Percentiles rank a stretch among this genome's conserved stretches.
phyloP scores from a whole-genome alignment of 768 basidiomycete species.

The Amanita phalloides region DNA sequence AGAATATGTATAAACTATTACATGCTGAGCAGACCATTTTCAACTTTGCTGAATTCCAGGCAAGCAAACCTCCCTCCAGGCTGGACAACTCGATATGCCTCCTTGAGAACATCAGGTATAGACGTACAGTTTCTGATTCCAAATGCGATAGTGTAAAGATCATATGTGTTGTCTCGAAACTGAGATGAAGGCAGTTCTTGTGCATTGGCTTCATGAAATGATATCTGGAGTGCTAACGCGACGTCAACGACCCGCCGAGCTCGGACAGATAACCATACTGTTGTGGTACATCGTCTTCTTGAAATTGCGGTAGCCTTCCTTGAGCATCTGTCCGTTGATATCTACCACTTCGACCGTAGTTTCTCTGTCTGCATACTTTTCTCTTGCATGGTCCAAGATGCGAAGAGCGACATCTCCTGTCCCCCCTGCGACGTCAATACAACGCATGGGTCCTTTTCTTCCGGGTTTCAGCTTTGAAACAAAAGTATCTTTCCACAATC shows the following conservation, averaged over 20 bases:
- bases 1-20: conserved; percentile 30
- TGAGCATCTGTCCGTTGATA: conserved; percentile 92
- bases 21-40: conserved; percentile 78
- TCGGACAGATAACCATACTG: conserved; percentile 40
- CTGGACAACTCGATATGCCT: conserved; percentile 90
- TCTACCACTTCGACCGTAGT: conserved; percentile 85
- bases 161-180: conserved; percentile 78
- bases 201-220: conserved; percentile 90
- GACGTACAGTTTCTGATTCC: conserved; percentile 97
- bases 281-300: conserved; percentile 98
- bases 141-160: conserved; percentile 97
- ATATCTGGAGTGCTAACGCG: conserved; percentile 73
- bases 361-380: conserved; percentile 84
- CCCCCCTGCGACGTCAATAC: conserved; percentile 95
- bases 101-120: conserved; percentile 74
- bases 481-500: conserved; percentile 94
- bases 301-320: conserved; percentile 82
- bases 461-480: conserved; percentile 71
- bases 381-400: conserved; percentile 83
- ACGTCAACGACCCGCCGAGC: conserved; percentile 3
- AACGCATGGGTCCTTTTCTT: conserved; percentile 59
- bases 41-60: conserved; percentile 91
- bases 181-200: conserved; percentile 57
- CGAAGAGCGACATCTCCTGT: conserved; percentile 96
- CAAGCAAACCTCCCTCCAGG: conserved; percentile 95